A percentile compares a stretch with the other conserved stretches of the same genome.
Conservation (phyloP, 192 early-diverging fungal species). For the Umbelopsis sp. region DNA sequence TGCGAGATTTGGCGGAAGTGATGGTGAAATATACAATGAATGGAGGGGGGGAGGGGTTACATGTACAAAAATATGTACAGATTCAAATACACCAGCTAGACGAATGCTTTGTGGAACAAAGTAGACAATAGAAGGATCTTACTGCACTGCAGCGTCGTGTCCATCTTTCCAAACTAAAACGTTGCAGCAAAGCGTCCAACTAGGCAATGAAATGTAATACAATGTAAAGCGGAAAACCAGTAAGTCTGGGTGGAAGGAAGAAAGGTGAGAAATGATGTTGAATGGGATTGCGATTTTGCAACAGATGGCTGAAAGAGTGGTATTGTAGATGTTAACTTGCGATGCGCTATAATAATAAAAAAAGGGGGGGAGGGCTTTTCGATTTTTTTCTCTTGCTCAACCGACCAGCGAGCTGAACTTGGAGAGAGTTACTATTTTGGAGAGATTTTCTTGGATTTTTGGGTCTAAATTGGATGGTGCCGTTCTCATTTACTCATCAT, state of each 20-base stretch:
- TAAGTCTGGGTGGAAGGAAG: not conserved
- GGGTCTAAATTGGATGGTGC: not conserved
- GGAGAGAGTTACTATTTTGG: too few relatives aligned
- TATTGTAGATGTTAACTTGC: not conserved
- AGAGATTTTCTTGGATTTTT: not conserved
- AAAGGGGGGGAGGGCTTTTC: not conserved
- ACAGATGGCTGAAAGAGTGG: not conserved
- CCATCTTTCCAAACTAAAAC: too few relatives aligned
- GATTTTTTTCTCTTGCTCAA: conserved; percentile 8
- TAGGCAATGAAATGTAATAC: conserved; percentile 1
- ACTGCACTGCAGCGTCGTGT: too few relatives aligned
- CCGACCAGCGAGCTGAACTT: conserved; percentile 9
- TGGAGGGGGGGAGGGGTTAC: conserved; percentile 2
- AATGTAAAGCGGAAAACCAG: not conserved
- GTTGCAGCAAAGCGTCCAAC: not conserved
- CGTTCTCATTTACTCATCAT: not conserved
- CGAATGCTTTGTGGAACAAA: not conserved
- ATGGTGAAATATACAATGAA: conserved; percentile 20
- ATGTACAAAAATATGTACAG: conserved; percentile 9
- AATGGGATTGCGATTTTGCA: conserved; percentile 4
- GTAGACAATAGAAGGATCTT: too few relatives aligned
- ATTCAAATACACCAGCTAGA: not conserved
- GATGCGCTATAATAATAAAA: conserved; percentile 4
- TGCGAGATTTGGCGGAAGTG: not conserved
- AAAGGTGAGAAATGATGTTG: not conserved